phyloP scores from a whole-genome alignment of 768 basidiomycete species.

The Kwoniella shandongensis region DNA sequence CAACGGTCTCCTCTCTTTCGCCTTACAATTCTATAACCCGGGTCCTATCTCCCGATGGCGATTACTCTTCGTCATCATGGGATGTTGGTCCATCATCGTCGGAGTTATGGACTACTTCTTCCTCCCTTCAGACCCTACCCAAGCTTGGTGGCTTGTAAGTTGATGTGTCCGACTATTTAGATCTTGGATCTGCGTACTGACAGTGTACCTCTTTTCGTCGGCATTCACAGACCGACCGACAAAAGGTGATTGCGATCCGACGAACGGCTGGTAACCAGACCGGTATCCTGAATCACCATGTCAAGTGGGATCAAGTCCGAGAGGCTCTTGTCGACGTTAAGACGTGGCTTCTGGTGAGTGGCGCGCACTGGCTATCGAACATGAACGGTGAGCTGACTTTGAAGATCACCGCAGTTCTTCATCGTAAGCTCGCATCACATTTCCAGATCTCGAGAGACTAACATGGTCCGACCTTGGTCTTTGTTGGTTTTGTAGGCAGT shows the following conservation, averaged over 20 bases:
- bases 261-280: conserved; percentile 29
- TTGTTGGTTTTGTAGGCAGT: too few relatives aligned
- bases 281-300: conserved; percentile 32
- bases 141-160: conserved; percentile 36
- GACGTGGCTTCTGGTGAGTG: conserved; percentile 23
- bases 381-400: too few relatives aligned
- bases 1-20: conserved; percentile 30
- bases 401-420: neutral
- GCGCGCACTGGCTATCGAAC: too few relatives aligned
- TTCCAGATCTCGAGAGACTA: too few relatives aligned
- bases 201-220: neutral
- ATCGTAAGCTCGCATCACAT: neutral
- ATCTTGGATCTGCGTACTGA: neutral
- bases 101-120: conserved; percentile 21
- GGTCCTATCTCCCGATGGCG: conserved; percentile 22
- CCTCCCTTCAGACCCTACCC: conserved; percentile 28
- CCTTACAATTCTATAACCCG: conserved; percentile 10
- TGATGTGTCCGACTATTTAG: neutral
- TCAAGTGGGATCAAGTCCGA: conserved; percentile 23
- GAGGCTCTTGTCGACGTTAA: conserved; percentile 30
- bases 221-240: conserved; percentile 17
- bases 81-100: conserved; percentile 29
- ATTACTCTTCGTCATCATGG: conserved; percentile 30
- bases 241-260: conserved; percentile 32
- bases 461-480: too few relatives aligned